Base-by-base conservation (phyloP, 208 protist species). In the Leishmania braziliensis region DNA sequence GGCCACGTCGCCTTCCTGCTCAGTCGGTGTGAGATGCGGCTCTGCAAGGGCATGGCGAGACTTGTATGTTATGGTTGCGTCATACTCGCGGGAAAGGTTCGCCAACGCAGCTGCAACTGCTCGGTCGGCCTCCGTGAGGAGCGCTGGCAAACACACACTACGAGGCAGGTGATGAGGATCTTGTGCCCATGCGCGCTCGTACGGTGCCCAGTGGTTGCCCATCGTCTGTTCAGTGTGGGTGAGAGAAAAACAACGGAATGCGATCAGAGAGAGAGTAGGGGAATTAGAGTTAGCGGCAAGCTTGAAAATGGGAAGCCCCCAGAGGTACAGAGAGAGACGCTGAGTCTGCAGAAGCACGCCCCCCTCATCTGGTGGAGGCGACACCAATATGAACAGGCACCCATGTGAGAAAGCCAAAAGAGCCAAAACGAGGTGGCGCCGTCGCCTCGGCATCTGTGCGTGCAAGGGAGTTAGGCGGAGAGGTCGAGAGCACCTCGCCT, bases 111-210 rank as follows among this genome's bases (percentile, higher is more conserved):
- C 62, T 8, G 82, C 77, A 3, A 85, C 82, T n/a, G 82, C 77
- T 50, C 60, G 75, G 58, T 85, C 77, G 9, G 82, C 77, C 18
- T 69, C 62, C 5, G 70, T 63, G 51, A 85, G 46, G 48, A 85
- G 77, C 23, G n/a, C 51, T 6, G 82, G 77, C 53, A 85, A 60
- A 16, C 33, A 46, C 14, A 71, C 75, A 9, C 46, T 43, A 58
- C 68, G 77, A 60, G 62, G 77, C n/a, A 14, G 26, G 33, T 46
- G 74, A 36, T 54, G 71, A 51, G 43, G 71, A 20, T 70, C 58
- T 2, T 76, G 53, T 2, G 77, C 29, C 82, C 82, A 85, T 56
- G 82, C 82, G 20, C 65, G 65, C 56, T 85, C 82, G 58, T 80
- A 69, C 51, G 76, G 14, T 43, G 46, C 66, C 81, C 81, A 84